Base-by-base conservation (phyloP, 441 rosid genomes). In the Adansonia grandidieri region DNA sequence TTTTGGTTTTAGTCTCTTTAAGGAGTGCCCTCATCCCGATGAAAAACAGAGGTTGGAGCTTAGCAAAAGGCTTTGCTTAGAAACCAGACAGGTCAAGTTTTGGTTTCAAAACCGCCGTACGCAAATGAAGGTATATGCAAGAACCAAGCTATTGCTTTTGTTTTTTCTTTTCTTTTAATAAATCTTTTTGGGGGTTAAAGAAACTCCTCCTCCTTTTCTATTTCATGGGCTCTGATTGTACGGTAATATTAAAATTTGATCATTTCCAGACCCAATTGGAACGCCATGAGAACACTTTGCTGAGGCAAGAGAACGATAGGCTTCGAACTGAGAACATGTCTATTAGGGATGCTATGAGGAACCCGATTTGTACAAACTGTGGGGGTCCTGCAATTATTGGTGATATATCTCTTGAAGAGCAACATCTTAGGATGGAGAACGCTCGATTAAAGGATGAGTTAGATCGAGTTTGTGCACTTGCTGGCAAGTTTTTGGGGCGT, bases 21-120 rank as follows among this genome's bases (percentile, higher is more conserved):
- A 93, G 83, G 98, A 93, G 90, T 93, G 95, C 80, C 98, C 98
- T 79, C 98, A 96, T 87, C 99, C 98, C 3, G 98, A 93, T 72
- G 99, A 96, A 83, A 93, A 93, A 74, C 98, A 92, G 81, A 91
- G 99, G 67, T 80, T 86, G 75, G 99, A 96, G 78, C 98, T 96
- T 6, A 92, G 98, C 78, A 91, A 78, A 74, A 76, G 93, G 67
- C 96, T 96, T 75, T 89, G 89, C 81, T 83, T 96, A 80, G 97
- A 96, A 77, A 89, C 91, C 71, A 89, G 91, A 68, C 99, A 96
- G 81, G 92, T 96, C 78, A 96, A 96, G 80, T 94, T 94, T 86
- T 96, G 99, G 99, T 96, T 96, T 72, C 99, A 96, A 77, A 96
- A 96, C 80, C 95, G 98, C 42, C 88, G 99, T 48, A 96, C 99